Base-by-base conservation (phyloP, 2,329 filamentous ascomycete genomes). In the Aspergillus terreus region DNA sequence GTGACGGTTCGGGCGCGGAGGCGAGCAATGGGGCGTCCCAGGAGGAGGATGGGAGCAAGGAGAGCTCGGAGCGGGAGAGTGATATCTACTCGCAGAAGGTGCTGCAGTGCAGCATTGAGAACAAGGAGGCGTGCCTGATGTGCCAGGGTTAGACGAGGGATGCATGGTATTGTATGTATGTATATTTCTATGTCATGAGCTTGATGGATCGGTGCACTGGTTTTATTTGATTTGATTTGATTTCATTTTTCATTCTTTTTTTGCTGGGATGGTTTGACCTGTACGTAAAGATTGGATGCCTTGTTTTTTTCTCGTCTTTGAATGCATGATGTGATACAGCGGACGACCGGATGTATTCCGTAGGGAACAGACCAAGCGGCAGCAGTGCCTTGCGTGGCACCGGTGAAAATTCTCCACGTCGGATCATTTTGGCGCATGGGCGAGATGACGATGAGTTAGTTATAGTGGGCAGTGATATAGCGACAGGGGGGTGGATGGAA, bases 31-130 rank as follows among this genome's bases (percentile, higher is more conserved):
- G 46, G 4, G 3, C 44, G 46, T 17, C 19, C 7, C 63, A 70
- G 44, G 72, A 71, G 49, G 90, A 95, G 68, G 91, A 95, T 63
- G 80, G 80, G 43, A 82, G 87, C 52, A 80, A 83, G 21, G 83
- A 87, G 57, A 90, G 81, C 65, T 82, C 86, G 58, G 85, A 87
- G 60, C 83, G 88, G 58, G 85, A 87, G 60, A 83, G 88, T 46
- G 92, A 99, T 69, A 99, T 99, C 63, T 99, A 96, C 73, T 92
- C 92, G 0, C 89, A 97, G 62, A 90, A 92, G 52, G 92, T 89
- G 14, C 78, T 99, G 69, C 84, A 86, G 64, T 99, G 94, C 80
- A 96, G 92, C 76, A 97, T 99, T 72, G 92, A 97, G 70, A 96
- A 97, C 78, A 90, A 87, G 62, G 94, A 99, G 71, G 81, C 87